A percentile compares a stretch with the other conserved stretches of the same genome.
Evolutionary conservation across 2,329 filamentous ascomycete species (phyloP).

Genomic region (Talaromyces sp.): DNA sequence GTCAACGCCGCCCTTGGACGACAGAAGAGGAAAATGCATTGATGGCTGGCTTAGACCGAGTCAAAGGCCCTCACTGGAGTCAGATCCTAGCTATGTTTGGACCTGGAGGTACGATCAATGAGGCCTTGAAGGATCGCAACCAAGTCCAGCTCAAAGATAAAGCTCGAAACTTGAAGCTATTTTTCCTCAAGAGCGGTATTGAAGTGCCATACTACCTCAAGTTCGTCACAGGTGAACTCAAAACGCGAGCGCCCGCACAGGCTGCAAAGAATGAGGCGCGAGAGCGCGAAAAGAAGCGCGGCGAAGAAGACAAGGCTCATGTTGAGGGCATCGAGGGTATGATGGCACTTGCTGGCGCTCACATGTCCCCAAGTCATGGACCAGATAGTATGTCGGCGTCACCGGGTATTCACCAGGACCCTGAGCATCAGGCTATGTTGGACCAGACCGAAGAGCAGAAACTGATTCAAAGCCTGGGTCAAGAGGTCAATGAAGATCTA

Average conservation of each 20-base stretch:
- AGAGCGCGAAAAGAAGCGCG: constrained; percentile 41
- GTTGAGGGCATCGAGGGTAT: constrained; percentile 43
- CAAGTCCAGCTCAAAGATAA: constrained; percentile 93
- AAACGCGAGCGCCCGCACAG: constrained; percentile 69
- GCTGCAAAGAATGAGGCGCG: constrained; percentile 45
- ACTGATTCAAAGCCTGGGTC: constrained; percentile 38
- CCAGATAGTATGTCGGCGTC: constrained; percentile 35
- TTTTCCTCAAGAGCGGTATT: constrained; percentile 85
- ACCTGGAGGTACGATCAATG: constrained; percentile 68
- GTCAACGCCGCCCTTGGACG: constrained; percentile 72
- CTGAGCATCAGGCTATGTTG: constrained; percentile 19
- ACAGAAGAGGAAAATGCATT: constrained; percentile 84
- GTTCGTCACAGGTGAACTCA: constrained; percentile 82
- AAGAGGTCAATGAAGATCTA: constrained; percentile 35
- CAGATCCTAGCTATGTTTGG: constrained; percentile 84
- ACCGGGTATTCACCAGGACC: constrained; percentile 23
- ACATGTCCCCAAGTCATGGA: constrained; percentile 17
- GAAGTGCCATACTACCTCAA: constrained; percentile 86
- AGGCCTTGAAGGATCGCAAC: constrained; percentile 79
- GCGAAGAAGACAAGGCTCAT: constrained; percentile 43
- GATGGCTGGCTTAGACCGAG: constrained; percentile 80
- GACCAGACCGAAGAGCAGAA: constrained; percentile 39
- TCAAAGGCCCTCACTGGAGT: constrained; percentile 89
- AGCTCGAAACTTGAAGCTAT: constrained; percentile 80
- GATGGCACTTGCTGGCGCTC: constrained; percentile 40